These are phyloP conservation scores for Logfia minima DNA, from an alignment of 129 eudicot genomes.

Conservation along the genomic window DNA sequence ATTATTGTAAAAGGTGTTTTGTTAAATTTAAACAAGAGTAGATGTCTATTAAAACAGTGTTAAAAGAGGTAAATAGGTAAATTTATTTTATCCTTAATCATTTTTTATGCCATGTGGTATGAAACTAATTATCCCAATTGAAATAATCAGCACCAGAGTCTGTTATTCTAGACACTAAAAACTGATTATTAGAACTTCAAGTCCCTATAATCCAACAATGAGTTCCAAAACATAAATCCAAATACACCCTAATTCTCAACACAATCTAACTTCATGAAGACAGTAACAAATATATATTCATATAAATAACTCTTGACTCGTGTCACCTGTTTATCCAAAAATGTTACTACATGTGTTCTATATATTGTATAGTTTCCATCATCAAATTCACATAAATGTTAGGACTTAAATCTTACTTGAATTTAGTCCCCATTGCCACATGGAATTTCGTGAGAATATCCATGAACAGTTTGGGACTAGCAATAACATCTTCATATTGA, in stretches of 20 bases:
- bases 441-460: slow-evolving; percentile 78
- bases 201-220: not conserved
- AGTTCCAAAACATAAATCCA: slow-evolving; percentile 7
- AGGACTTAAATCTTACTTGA: slow-evolving; percentile 49
- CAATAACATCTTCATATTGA: slow-evolving; percentile 64
- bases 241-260: not conserved
- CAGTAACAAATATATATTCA: not conserved
- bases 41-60: no score
- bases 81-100: not conserved
- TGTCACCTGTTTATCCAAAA: not conserved
- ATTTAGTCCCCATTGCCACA: slow-evolving; percentile 89
- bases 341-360: not conserved
- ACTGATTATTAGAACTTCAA: not conserved
- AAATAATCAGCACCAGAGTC: no score
- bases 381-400: slow-evolving; percentile 2
- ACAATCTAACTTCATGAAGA: not conserved
- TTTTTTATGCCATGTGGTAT: not conserved
- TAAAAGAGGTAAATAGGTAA: no score
- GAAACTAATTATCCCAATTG: no score
- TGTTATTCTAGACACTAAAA: not conserved
- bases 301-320: not conserved
- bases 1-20: no score
- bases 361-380: not conserved
- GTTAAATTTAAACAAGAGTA: not conserved
- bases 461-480: slow-evolving; percentile 53